phyloP scores from a whole-genome alignment of 495 filamentous ascomycete species.

The Podospora pseudopauciseta region DNA sequence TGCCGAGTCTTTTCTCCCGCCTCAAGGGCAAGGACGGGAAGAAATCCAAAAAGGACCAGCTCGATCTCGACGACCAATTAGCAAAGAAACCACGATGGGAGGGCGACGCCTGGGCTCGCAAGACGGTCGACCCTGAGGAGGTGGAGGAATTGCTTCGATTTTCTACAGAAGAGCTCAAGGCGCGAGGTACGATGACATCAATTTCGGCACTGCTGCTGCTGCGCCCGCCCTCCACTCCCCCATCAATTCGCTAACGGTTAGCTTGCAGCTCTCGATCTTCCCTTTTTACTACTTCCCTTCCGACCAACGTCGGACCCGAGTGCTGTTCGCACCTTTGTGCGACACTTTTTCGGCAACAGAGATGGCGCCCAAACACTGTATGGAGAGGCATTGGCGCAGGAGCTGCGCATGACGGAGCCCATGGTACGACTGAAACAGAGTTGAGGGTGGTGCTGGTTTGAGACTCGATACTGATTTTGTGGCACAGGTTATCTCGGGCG shows the following conservation, averaged over 20 bases:
- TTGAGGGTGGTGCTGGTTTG: not conserved
- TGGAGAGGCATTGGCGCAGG: slow-evolving; percentile 72
- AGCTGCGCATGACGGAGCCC: slow-evolving; percentile 88
- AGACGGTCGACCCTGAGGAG: slow-evolving; percentile 82
- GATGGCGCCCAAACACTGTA: slow-evolving; percentile 52
- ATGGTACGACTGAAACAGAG: slow-evolving; percentile 58
- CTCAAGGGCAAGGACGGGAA: slow-evolving; percentile 69
- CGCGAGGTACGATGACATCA: slow-evolving; percentile 68
- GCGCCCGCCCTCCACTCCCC: slow-evolving; percentile 13
- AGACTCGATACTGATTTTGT: slow-evolving; percentile 18
- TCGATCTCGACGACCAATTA: slow-evolving; percentile 46
- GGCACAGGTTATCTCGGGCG: slow-evolving; percentile 78
- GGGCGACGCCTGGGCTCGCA: slow-evolving; percentile 77
- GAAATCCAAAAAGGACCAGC: slow-evolving; percentile 53
- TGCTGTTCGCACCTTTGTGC: slow-evolving; percentile 84
- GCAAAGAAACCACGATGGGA: slow-evolving; percentile 73
- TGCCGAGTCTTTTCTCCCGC: slow-evolving; percentile 67
- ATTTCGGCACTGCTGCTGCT: slow-evolving; percentile 29
- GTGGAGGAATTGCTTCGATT: slow-evolving; percentile 79
- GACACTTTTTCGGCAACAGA: slow-evolving; percentile 77
- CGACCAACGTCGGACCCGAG: slow-evolving; percentile 88
- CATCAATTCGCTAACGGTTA: slow-evolving; percentile 33
- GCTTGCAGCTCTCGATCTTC: slow-evolving; percentile 71
- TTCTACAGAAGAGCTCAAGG: slow-evolving; percentile 89
- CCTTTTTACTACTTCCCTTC: slow-evolving; percentile 94